These are phyloP conservation scores for Ceratobasidium sp. DNA, from an alignment of 1,284 basidiomycete genomes.

Conservation along the genomic window DNA sequence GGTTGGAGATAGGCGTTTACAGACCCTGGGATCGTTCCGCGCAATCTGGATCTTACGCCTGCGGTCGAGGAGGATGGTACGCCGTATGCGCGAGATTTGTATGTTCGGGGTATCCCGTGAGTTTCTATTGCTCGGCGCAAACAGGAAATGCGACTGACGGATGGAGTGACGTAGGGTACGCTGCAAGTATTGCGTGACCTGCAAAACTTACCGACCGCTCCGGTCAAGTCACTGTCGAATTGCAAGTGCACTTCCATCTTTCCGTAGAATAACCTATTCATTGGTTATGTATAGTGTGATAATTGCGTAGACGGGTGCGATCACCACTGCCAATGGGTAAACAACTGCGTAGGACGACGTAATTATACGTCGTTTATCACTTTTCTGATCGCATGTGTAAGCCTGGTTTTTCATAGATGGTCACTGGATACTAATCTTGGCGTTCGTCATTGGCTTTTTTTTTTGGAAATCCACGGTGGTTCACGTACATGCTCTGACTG, in stretches of 20 bases:
- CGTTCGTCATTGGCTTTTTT: neutral
- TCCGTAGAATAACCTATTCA: neutral
- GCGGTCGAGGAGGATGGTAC: conserved; percentile 60
- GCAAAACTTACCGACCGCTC: conserved; percentile 87
- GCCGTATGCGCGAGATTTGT: conserved; percentile 81
- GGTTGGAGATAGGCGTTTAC: conserved; percentile 63
- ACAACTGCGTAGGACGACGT: conserved; percentile 89
- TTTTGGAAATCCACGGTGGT: neutral
- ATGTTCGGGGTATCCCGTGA: conserved; percentile 78
- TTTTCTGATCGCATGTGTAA: conserved; percentile 73
- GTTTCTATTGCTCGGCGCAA: conserved; percentile 51
- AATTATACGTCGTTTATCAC: conserved; percentile 92
- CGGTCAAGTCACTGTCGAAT: conserved; percentile 92
- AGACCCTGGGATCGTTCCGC: conserved; percentile 90
- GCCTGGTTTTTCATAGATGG: conserved; percentile 48
- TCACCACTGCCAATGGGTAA: conserved; percentile 94
- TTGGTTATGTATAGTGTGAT: conserved; percentile 67
- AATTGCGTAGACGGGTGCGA: conserved; percentile 92
- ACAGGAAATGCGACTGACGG: too few relatives aligned
- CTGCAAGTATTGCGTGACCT: conserved; percentile 91
- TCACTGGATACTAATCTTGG: neutral
- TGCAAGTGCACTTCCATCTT: conserved; percentile 55
- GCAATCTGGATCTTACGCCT: conserved; percentile 83
- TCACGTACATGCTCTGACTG: neutral
- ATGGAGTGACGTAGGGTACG: conserved; percentile 64